phyloP scores from a whole-genome alignment of 2,329 filamentous ascomycete genomes.

The Ophiostoma ulmi region DNA sequence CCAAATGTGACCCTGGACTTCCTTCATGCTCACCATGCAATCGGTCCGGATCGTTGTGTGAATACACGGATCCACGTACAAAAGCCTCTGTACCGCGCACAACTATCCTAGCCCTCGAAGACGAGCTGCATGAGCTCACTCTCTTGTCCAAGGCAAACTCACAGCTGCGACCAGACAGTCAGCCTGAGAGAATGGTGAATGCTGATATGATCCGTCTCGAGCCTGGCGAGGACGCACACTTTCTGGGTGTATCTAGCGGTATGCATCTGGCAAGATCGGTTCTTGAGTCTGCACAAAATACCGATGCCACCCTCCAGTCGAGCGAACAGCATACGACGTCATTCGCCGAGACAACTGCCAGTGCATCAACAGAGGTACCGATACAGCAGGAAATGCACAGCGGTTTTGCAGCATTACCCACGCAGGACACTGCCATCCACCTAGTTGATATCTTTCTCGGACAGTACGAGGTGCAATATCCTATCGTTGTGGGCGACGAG shows the following conservation, averaged over 20 bases:
- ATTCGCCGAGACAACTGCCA: not conserved
- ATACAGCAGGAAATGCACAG: not conserved
- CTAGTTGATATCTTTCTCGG: slow-evolving; percentile 29
- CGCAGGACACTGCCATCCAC: slow-evolving; percentile 26
- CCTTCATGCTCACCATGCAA: slow-evolving; percentile 26
- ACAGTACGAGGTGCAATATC: slow-evolving; percentile 30
- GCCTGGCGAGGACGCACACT: slow-evolving; percentile 24
- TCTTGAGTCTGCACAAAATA: slow-evolving; percentile 22
- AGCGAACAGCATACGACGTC: not conserved
- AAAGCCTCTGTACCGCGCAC: slow-evolving; percentile 23
- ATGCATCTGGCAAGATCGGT: slow-evolving; percentile 26
- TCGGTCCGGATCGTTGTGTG: slow-evolving; percentile 27
- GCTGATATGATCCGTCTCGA: slow-evolving; percentile 23
- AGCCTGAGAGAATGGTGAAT: not conserved
- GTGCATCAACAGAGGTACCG: not conserved
- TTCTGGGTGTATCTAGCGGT: slow-evolving; percentile 25
- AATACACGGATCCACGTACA: slow-evolving; percentile 28
- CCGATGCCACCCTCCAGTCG: slow-evolving; percentile 18
- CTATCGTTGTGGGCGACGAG: slow-evolving; percentile 28
- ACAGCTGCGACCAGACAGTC: slow-evolving; percentile 2
- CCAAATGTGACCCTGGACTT: slow-evolving; percentile 20
- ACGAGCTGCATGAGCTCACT: slow-evolving; percentile 3
- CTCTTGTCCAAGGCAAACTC: not conserved
- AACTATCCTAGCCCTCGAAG: not conserved
- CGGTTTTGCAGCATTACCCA: slow-evolving; percentile 20